phyloP scores from a whole-genome alignment of 306 rosid genomes.

The Quercus aquifolioides region DNA sequence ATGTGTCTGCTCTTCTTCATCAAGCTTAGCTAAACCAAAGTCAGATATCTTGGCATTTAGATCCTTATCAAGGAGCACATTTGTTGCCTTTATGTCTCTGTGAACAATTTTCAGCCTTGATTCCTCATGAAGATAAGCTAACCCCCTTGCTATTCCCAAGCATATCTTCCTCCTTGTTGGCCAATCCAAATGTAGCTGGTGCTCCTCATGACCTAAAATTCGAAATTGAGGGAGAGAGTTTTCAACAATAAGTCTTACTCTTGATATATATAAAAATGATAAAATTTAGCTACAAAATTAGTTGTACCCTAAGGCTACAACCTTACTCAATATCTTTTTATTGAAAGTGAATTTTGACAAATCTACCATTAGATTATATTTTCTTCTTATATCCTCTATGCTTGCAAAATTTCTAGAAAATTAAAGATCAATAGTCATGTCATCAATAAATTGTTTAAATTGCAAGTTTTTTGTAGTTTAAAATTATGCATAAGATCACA shows the following conservation, averaged over 20 bases:
- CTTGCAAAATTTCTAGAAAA: too few species aligned
- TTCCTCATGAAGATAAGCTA: slow-evolving; percentile 80
- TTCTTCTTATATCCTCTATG: too few species aligned
- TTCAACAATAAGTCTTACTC: not conserved
- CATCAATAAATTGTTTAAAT: too few species aligned
- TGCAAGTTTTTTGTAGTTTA: too few species aligned
- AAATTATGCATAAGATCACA: too few species aligned
- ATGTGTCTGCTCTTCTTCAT: slow-evolving; percentile 65
- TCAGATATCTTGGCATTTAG: slow-evolving; percentile 70
- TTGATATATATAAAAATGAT: not conserved
- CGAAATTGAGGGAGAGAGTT: not conserved
- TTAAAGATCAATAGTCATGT: too few species aligned
- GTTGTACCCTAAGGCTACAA: too few species aligned
- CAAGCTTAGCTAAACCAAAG: slow-evolving; percentile 74
- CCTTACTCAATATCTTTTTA: too few species aligned
- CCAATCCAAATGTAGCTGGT: slow-evolving; percentile 51
- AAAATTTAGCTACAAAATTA: too few species aligned
- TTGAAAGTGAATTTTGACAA: too few species aligned
- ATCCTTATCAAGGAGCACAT: slow-evolving; percentile 70
- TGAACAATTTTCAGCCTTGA: slow-evolving; percentile 77
- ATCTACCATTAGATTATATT: too few species aligned
- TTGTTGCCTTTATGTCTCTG: slow-evolving; percentile 76
- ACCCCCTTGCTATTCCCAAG: slow-evolving; percentile 63
- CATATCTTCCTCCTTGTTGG: slow-evolving; percentile 61
- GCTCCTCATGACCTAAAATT: slow-evolving; percentile 30